Percentiles rank a stretch among this genome's conserved stretches.
These are phyloP conservation scores for Endothia cerciana DNA, from an alignment of 2,329 filamentous ascomycete species.

Conservation along the genomic window DNA sequence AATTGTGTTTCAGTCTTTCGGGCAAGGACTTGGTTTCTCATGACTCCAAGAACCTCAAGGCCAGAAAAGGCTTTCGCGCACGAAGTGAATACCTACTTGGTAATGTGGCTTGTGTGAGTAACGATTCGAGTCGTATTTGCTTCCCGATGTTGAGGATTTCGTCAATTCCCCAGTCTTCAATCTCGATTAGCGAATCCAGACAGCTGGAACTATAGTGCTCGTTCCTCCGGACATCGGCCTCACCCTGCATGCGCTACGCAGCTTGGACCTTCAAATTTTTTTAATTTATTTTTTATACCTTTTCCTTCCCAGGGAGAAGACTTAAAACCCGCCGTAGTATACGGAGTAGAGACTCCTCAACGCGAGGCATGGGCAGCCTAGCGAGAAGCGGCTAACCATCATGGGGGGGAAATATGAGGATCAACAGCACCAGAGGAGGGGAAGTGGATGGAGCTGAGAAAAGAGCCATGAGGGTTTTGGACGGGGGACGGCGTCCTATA, in stretches of 20 bases:
- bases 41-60: too few species aligned
- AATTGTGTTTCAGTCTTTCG: neutral
- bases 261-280: neutral
- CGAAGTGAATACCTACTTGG: too few species aligned
- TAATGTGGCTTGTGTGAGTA: too few species aligned
- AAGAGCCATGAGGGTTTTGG: conserved; percentile 1
- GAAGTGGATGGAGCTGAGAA: neutral
- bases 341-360: neutral
- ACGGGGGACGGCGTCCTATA: neutral
- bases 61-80: too few species aligned
- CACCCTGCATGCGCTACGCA: conserved; percentile 1
- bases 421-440: neutral
- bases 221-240: conserved; percentile 6
- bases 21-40: neutral
- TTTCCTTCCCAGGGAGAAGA: neutral
- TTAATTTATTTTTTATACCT: neutral
- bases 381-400: neutral
- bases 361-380: neutral
- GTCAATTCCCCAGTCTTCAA: conserved; percentile 24
- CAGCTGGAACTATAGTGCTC: conserved; percentile 2
- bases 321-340: neutral
- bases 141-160: too few species aligned
- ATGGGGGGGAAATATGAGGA: conserved; percentile 3
- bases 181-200: conserved; percentile 22
- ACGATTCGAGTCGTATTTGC: too few species aligned